phyloP scores from a whole-genome alignment of 257 asterid species.

The Solanum lignicaule region DNA sequence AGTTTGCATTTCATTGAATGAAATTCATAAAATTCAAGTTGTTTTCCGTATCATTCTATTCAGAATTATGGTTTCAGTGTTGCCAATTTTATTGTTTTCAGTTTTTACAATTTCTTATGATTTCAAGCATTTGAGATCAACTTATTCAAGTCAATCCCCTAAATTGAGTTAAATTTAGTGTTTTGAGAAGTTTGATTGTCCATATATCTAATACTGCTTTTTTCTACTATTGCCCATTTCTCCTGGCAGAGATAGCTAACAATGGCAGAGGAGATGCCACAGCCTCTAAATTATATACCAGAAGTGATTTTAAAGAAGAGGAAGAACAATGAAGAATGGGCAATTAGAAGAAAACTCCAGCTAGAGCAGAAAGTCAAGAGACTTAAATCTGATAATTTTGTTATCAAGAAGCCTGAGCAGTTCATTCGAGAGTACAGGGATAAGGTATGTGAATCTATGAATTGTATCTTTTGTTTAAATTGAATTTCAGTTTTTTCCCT shows the following conservation, averaged over 20 bases:
- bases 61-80: not conserved
- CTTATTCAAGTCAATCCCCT: not conserved
- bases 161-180: not conserved
- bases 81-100: not conserved
- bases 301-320: slow-evolving; percentile 88
- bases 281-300: slow-evolving; percentile 47
- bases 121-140: not conserved
- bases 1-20: not conserved
- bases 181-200: not conserved
- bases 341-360: slow-evolving; percentile 60
- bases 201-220: not conserved
- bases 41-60: not conserved
- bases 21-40: not conserved
- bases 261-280: slow-evolving; percentile 53
- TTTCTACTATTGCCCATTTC: not conserved
- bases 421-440: slow-evolving; percentile 72
- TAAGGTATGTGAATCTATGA: slow-evolving; percentile 25
- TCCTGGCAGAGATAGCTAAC: not conserved
- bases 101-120: not conserved
- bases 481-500: not conserved
- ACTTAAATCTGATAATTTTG: slow-evolving; percentile 28
- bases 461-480: not conserved
- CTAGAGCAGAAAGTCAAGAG: slow-evolving; percentile 56
- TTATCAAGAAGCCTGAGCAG: slow-evolving; percentile 80
- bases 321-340: slow-evolving; percentile 89